phyloP scores from a whole-genome alignment of 176 grass and related monocot genomes.

The Coix lacrymajobi region DNA sequence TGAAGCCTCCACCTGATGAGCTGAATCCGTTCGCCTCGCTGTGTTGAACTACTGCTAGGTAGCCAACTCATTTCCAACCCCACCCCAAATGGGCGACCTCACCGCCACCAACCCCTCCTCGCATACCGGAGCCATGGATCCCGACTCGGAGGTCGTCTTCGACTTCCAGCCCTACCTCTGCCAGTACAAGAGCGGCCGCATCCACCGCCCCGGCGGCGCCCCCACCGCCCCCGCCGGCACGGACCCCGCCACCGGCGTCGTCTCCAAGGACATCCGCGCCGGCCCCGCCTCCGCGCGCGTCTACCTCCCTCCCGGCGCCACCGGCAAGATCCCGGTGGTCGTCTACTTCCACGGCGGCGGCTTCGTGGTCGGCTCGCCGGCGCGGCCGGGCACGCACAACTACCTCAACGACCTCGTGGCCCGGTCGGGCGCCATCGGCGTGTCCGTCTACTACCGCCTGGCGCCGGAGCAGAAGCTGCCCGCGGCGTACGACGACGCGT shows the following conservation, averaged over 20 bases:
- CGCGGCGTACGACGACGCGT: conserved; percentile 65
- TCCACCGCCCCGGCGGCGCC: conserved; percentile 33
- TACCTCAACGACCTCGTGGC: conserved; percentile 70
- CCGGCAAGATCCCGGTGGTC: conserved; percentile 48
- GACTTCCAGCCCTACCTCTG: conserved; percentile 65
- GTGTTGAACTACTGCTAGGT: conserved; percentile 17
- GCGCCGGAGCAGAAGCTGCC: conserved; percentile 77
- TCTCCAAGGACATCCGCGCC: conserved; percentile 49
- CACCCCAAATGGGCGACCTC: not conserved
- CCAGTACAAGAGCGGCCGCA: conserved; percentile 75
- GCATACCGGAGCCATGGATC: conserved; percentile 43
- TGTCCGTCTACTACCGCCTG: conserved; percentile 79
- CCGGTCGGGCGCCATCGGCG: conserved; percentile 40
- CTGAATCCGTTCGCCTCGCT: not conserved
- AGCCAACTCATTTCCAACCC: conserved; percentile 3
- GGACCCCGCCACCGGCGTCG: conserved; percentile 41
- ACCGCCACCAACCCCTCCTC: conserved; percentile 12
- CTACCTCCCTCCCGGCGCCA: conserved; percentile 48
- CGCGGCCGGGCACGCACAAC: conserved; percentile 51
- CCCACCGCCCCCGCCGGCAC: conserved; percentile 23
- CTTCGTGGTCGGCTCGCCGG: conserved; percentile 55
- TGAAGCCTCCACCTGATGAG: not conserved
- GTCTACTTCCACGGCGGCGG: conserved; percentile 81
- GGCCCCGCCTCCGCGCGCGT: conserved; percentile 39
- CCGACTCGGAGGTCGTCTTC: conserved; percentile 60